Evolutionary conservation across 2,329 filamentous ascomycete genomes (phyloP).

Genomic region (Hymenoscyphus fraxineus): DNA sequence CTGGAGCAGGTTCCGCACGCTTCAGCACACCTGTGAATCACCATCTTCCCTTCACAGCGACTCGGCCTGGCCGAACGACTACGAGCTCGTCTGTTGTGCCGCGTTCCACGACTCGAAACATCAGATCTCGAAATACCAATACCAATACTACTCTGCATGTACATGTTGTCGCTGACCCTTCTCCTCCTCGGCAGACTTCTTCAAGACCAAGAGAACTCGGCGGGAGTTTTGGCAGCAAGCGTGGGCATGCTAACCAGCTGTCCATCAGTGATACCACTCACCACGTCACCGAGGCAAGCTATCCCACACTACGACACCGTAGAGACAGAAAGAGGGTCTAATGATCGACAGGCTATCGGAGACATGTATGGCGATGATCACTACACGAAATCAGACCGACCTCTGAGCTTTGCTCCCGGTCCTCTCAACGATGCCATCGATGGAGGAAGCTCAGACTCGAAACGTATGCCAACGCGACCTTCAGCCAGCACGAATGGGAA

Average conservation of each 20-base stretch:
- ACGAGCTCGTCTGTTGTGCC: constrained; percentile 18
- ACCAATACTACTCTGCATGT: background rate
- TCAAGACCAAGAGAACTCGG: constrained; percentile 36
- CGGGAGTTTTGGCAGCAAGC: constrained; percentile 34
- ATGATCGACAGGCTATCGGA: constrained; percentile 50
- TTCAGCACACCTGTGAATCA: constrained; percentile 3
- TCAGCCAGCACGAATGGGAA: constrained; percentile 29
- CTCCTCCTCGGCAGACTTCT: constrained; percentile 32
- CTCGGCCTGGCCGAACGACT: constrained; percentile 10
- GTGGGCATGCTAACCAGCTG: constrained; percentile 34
- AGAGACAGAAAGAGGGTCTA: background rate
- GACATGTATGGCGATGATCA: constrained; percentile 65
- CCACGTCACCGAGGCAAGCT: constrained; percentile 61
- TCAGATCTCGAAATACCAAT: constrained; percentile 6
- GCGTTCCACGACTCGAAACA: constrained; percentile 19
- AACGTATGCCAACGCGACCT: constrained; percentile 24
- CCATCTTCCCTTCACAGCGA: constrained; percentile 7
- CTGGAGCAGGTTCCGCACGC: constrained; percentile 1
- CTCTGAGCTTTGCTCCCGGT: constrained; percentile 52
- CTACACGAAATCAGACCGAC: constrained; percentile 50
- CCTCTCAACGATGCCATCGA: constrained; percentile 42
- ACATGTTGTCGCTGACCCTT: constrained; percentile 24
- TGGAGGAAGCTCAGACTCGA: constrained; percentile 25
- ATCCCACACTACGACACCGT: background rate
- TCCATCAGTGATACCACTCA: constrained; percentile 65